phyloP scores from a whole-genome alignment of 2,329 filamentous ascomycete species.

The Tolypocladium ophioglossoides region DNA sequence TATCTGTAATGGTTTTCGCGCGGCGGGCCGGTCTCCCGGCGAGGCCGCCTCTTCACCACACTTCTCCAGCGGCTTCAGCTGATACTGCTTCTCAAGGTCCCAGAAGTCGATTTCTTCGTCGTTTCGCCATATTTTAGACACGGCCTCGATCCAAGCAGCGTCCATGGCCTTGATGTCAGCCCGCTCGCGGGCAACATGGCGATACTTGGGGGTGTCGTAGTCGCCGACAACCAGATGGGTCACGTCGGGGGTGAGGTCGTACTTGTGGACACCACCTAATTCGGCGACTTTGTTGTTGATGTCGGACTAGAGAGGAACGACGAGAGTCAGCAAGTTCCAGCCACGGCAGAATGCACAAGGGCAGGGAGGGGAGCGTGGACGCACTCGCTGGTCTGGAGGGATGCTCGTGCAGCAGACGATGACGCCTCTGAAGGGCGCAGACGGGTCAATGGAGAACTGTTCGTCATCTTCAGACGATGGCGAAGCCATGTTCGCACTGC shows the following conservation, averaged over 20 bases:
- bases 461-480: slow-evolving; percentile 13
- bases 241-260: slow-evolving; percentile 90
- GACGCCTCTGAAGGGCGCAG: slow-evolving; percentile 57
- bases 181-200: slow-evolving; percentile 83
- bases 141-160: slow-evolving; percentile 73
- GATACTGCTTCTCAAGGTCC: slow-evolving; percentile 56
- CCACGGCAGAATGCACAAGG: background rate
- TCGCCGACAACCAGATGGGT: slow-evolving; percentile 90
- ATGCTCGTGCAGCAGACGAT: slow-evolving; percentile 86
- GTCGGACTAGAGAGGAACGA: slow-evolving; percentile 27
- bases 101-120: slow-evolving; percentile 68
- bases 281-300: slow-evolving; percentile 57
- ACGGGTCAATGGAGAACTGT: slow-evolving; percentile 37
- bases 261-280: slow-evolving; percentile 79
- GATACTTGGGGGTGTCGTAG: slow-evolving; percentile 86
- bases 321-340: background rate
- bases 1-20: slow-evolving; percentile 33
- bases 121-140: slow-evolving; percentile 69
- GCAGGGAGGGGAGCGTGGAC: slow-evolving; percentile 14
- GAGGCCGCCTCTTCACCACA: slow-evolving; percentile 30
- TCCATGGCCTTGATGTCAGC: slow-evolving; percentile 77
- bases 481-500: slow-evolving; percentile 15
- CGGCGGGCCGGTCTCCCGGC: slow-evolving; percentile 9
- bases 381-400: slow-evolving; percentile 65
- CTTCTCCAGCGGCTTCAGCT: slow-evolving; percentile 51